Base-by-base conservation (phyloP, 2,329 filamentous ascomycete species). In the Aspergillus niger region DNA sequence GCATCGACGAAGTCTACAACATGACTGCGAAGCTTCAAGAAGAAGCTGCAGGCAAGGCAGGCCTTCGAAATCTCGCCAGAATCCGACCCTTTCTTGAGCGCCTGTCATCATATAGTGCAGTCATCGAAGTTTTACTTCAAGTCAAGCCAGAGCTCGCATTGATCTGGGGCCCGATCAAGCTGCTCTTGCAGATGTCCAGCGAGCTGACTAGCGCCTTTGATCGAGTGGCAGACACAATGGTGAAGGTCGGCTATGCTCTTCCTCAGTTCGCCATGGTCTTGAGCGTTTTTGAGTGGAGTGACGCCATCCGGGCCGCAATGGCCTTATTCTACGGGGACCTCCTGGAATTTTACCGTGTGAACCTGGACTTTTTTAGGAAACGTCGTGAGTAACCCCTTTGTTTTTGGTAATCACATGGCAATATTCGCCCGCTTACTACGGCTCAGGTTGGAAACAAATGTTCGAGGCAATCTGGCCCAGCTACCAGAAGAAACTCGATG, bases 241-340 rank as follows among this genome's bases (percentile, higher is more conserved):
- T 24, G 13, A 22, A 51, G 8, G 26, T 57, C 15, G 55, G 55
- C 7, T 20, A n/a, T 5, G 15, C 30, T 10, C 26, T 57, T 15
- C 55, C 43, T 15, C n/a, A 51, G 24, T 36, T 57, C 44, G 41
- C 15, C 15, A n/a, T n/a, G 39, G 47, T 28, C 6, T 20, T 11
- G 5, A 30, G n/a, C 17, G 20, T 41, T 7, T 57, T 57, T 20
- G 26, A 24, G 32, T n/a, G 20, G 20, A 57, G 30, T 22, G 44
- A 26, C 39, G 10, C 15, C 5, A 52, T 61, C 13, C 28, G 53
- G 28, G 55, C 53, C 10, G 44, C 48, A 5, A 11, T 76, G 28
- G 65, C 58, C 15, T 63, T 78, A 5, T 76, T 78, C 48, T 78
- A 69, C 64, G 64, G 65, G 52, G 76, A 78, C 59, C 71, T 78